Percentiles rank a stretch among this genome's conserved stretches.
phyloP scores from a whole-genome alignment of 805 yeast genomes.

The Yarrowia sp. region DNA sequence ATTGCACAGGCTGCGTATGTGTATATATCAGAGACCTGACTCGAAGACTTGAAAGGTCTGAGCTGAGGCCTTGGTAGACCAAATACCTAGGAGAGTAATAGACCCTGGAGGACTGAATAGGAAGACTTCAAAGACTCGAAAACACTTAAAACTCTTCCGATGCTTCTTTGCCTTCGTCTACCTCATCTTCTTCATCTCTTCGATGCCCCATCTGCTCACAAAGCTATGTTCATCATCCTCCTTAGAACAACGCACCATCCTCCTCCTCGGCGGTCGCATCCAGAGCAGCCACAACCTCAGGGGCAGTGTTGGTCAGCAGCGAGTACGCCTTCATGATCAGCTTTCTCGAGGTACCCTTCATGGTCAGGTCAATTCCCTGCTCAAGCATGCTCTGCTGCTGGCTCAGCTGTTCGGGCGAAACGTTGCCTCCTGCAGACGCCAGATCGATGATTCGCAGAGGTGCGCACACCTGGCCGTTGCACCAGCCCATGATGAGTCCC shows the following conservation, averaged over 20 bases:
- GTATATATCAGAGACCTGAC: no score
- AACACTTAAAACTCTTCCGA: no score
- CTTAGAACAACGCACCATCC: slow-evolving; percentile 29
- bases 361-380: slow-evolving; percentile 42
- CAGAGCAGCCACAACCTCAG: slow-evolving; percentile 64
- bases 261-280: slow-evolving; percentile 40
- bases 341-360: slow-evolving; percentile 39
- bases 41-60: no score
- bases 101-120: no score
- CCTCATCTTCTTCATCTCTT: no score
- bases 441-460: slow-evolving; percentile 77
- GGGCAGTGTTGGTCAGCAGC: slow-evolving; percentile 67
- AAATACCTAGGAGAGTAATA: no score
- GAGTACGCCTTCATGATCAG: slow-evolving; percentile 61
- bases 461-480: slow-evolving; percentile 67
- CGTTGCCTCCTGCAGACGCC: slow-evolving; percentile 62
- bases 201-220: no score
- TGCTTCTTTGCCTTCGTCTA: no score
- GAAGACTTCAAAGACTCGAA: no score
- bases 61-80: no score
- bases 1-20: no score
- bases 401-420: slow-evolving; percentile 32
- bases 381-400: slow-evolving; percentile 47
- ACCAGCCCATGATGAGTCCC: slow-evolving; percentile 78
- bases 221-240: no score